phyloP scores from a whole-genome alignment of 1,139 yeast genomes.

The Diutina neorugosa region DNA sequence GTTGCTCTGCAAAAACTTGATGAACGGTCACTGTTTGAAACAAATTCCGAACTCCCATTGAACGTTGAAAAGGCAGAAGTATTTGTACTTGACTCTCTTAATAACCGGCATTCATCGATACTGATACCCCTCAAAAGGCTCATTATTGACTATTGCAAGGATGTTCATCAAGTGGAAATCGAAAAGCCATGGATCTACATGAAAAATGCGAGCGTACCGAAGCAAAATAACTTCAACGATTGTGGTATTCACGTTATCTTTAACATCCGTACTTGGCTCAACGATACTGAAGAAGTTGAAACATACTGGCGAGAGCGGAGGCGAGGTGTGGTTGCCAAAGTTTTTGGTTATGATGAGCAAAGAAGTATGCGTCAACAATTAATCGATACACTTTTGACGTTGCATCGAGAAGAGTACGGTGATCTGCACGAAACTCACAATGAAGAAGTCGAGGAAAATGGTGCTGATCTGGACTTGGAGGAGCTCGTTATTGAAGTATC shows the following conservation, averaged over 20 bases:
- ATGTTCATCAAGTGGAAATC: conserved; percentile 40
- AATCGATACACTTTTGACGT: conserved; percentile 7
- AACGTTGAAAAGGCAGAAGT: conserved; percentile 28
- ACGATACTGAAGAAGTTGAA: conserved; percentile 37
- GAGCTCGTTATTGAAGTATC: neutral
- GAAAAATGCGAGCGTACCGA: conserved; percentile 55
- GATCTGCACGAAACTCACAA: conserved; percentile 1
- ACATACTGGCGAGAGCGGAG: conserved; percentile 31
- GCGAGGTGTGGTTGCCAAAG: conserved; percentile 11
- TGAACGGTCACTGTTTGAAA: neutral
- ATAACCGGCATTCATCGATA: conserved; percentile 43
- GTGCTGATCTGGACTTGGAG: conserved; percentile 7
- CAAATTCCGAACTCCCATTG: neutral
- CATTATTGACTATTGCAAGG: conserved; percentile 59
- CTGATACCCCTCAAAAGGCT: conserved; percentile 47
- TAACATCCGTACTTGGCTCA: conserved; percentile 57
- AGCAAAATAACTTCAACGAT: conserved; percentile 81
- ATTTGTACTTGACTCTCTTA: conserved; percentile 69
- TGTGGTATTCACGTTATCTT: conserved; percentile 91
- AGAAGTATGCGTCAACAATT: conserved; percentile 7
- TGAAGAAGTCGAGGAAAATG: conserved; percentile 8
- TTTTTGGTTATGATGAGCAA: conserved; percentile 7
- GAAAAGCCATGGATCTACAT: conserved; percentile 29
- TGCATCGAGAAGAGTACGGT: conserved; percentile 7
- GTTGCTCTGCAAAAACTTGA: neutral